Evolutionary conservation across 352 stramenopile species (phyloP).

Genomic region (Hyaloperonospora arabidopsidis): DNA sequence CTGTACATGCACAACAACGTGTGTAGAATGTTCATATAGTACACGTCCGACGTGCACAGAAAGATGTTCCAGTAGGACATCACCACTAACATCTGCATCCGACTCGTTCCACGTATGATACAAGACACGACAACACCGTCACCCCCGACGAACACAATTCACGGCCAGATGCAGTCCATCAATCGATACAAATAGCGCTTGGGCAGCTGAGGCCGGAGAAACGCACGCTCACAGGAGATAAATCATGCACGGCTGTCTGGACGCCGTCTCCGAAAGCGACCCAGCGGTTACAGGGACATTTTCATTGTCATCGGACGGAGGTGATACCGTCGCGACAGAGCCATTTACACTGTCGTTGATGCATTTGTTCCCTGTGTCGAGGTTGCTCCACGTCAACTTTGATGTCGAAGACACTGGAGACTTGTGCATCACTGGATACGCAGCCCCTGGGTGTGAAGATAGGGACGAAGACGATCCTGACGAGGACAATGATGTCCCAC

Average conservation of each 20-base stretch:
- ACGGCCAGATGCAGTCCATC: background rate
- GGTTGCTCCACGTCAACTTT: slow-evolving; percentile 4
- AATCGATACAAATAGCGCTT: too few relatives aligned
- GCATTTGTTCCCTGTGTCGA: slow-evolving; percentile 1
- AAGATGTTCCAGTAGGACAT: too few relatives aligned
- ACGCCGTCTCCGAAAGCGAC: background rate
- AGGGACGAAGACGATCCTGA: slow-evolving; percentile 22
- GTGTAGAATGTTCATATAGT: too few relatives aligned
- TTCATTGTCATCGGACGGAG: slow-evolving; percentile 10
- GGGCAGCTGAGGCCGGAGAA: too few relatives aligned
- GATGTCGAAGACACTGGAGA: slow-evolving; percentile 1
- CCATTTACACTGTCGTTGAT: background rate
- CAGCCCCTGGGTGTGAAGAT: slow-evolving; percentile 13
- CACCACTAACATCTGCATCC: too few relatives aligned
- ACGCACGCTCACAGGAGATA: background rate
- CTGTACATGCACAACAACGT: background rate
- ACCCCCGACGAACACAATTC: background rate
- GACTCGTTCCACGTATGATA: too few relatives aligned
- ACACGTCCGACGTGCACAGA: too few relatives aligned
- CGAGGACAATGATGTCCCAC: slow-evolving; percentile 18
- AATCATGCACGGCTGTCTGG: slow-evolving; percentile 6
- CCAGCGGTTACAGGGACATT: too few relatives aligned
- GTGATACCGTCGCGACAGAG: slow-evolving; percentile 8
- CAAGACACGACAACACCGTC: too few relatives aligned
- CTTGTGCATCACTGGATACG: slow-evolving; percentile 8